Evolutionary conservation across 164 flowering plant genomes (phyloP), one percentile per base, ranked within the genome.

Genomic region (Berberis thunbergii): DNA sequence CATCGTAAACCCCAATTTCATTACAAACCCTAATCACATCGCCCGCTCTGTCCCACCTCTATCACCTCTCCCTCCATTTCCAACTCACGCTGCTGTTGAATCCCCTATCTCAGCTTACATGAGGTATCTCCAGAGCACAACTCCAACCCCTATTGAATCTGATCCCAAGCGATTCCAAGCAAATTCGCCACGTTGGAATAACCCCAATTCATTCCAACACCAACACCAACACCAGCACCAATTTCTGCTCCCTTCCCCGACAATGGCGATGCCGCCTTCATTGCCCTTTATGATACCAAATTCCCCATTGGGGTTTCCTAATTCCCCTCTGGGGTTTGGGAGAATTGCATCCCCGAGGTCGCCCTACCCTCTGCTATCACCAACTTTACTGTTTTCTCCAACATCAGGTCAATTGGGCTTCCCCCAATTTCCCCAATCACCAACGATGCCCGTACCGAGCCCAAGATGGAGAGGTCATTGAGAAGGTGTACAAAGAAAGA

Each of bases 81-180:
- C 98, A 40, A 38, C 87, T 26, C 86, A 82, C 65, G 81, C 82
- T 7, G 84, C 97, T 40, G 98, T 94, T 2, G 98, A 93, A 49
- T 90, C 97, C 3, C 98, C 98, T 4, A 84, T 93, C 70, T 84
- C 98, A 1, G 91, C 97, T 42, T 90, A 93, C 80, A 82, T 93
- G 92, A 76, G 90, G 41, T 84, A 75, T 70, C 81, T 88, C 9
- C 88, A 83, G 42, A 61, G 63, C 68, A 71, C 91, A 0, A 39
- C 62, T 38, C 66, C 76, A 55, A 13, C 69, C 9, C 43, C 54
- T 40, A 8, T 5, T 45, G 83, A 77, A 62, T 52, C 83, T 6
- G 81, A 70, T 10, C 64, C 77, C 1, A 71, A 71, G 73, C 69
- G 67, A 2, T 70, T 72, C 69, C 83, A 3, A 76, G 78, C 40